These are phyloP conservation scores for Aspergillus sergii DNA, from an alignment of 2,329 filamentous ascomycete genomes.

Conservation along the genomic window DNA sequence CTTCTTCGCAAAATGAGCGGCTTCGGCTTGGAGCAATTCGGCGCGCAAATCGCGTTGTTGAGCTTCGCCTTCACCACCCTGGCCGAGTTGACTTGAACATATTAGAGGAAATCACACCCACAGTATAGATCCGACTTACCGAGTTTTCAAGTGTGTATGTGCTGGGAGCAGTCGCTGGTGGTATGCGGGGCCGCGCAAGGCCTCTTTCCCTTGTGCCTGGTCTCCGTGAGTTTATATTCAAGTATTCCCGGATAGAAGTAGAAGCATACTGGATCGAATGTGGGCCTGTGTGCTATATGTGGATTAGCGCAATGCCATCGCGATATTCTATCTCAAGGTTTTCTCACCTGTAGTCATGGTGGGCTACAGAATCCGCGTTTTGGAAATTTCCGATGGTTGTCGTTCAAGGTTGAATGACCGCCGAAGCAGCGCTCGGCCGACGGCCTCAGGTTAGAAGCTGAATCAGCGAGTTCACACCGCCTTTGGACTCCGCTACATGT, in stretches of 20 bases:
- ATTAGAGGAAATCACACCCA: conserved; percentile 13
- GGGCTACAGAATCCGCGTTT: conserved; percentile 6
- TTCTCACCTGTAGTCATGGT: conserved; percentile 47
- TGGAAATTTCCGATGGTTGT: conserved; percentile 1
- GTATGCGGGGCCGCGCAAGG: conserved; percentile 88
- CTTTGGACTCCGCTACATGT: not conserved
- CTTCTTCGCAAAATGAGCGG: conserved; percentile 83
- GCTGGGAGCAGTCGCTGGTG: conserved; percentile 94
- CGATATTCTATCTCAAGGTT: not conserved
- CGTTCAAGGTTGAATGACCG: not conserved
- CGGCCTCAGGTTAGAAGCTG: conserved; percentile 17
- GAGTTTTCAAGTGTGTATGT: conserved; percentile 88
- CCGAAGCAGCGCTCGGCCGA: not conserved
- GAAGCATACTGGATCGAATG: conserved; percentile 81
- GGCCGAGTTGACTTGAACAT: conserved; percentile 69
- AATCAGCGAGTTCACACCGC: conserved; percentile 18
- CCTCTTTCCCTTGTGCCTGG: conserved; percentile 90
- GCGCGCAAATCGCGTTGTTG: conserved; percentile 78
- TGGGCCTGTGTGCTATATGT: conserved; percentile 74
- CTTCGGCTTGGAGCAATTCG: conserved; percentile 87
- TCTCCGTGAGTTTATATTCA: conserved; percentile 29
- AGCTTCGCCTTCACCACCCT: conserved; percentile 78
- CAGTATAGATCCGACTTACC: conserved; percentile 49
- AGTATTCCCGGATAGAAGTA: conserved; percentile 8
- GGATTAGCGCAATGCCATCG: conserved; percentile 22